A percentile compares a stretch with the other conserved stretches of the same genome.
Conservation (phyloP, 2,329 filamentous ascomycete species). For the Fusarium mexicanum region DNA sequence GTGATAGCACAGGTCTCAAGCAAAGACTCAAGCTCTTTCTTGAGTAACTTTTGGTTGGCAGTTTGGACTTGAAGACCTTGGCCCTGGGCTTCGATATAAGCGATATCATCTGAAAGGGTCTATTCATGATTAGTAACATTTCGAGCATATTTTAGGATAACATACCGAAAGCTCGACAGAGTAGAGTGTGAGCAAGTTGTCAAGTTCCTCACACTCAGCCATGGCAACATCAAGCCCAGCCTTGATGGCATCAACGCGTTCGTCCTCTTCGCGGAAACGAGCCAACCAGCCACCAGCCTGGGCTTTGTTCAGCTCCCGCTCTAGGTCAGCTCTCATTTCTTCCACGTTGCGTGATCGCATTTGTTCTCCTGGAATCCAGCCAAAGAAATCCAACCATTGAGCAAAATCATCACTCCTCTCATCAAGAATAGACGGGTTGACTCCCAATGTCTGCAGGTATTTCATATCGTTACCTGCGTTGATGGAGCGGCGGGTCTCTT, state of each 20-base stretch:
- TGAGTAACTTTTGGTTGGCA: conserved; percentile 93
- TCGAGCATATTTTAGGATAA: conserved; percentile 14
- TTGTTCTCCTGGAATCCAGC: conserved; percentile 82
- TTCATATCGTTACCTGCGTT: conserved; percentile 79
- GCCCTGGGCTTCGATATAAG: conserved; percentile 96
- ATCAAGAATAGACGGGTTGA: conserved; percentile 81
- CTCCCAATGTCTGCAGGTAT: conserved; percentile 79
- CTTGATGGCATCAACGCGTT: conserved; percentile 87
- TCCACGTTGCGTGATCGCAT: conserved; percentile 81
- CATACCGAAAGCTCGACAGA: conserved; percentile 91
- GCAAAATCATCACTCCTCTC: conserved; percentile 83
- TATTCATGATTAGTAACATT: conserved; percentile 50
- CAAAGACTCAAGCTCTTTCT: conserved; percentile 88
- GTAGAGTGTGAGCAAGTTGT: conserved; percentile 93
- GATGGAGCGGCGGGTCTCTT: conserved; percentile 65
- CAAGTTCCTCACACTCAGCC: conserved; percentile 93
- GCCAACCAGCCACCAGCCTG: conserved; percentile 94
- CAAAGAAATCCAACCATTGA: conserved; percentile 83
- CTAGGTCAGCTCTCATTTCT: conserved; percentile 82
- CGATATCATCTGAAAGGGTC: conserved; percentile 95
- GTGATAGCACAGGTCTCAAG: conserved; percentile 92
- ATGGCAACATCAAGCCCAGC: conserved; percentile 89
- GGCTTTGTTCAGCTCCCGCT: conserved; percentile 87
- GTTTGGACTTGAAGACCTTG: conserved; percentile 97
- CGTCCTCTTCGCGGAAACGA: conserved; percentile 86